Conservation (phyloP, 139 green algal species). For the Eudorina sp. region DNA sequence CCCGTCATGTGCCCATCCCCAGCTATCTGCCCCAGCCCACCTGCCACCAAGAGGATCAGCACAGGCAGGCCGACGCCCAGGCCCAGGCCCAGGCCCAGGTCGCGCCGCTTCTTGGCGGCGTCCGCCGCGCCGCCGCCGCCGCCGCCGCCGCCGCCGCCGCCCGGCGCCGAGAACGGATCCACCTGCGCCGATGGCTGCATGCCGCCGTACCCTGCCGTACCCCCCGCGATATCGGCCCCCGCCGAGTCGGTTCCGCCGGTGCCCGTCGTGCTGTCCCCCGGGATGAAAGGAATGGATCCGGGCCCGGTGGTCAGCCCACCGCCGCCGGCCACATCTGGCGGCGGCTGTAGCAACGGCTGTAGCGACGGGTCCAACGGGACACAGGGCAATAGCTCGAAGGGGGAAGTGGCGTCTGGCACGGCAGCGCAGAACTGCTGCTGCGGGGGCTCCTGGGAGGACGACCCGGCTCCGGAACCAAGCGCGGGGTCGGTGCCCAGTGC, state of each 20-base stretch:
- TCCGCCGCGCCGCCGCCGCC: no score
- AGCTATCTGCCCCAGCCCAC: no score
- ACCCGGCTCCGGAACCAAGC: neutral
- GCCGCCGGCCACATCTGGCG: neutral
- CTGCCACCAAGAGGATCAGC: neutral
- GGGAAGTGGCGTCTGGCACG: neutral
- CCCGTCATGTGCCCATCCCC: no score
- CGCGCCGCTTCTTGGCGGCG: neutral
- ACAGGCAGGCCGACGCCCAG: slow-evolving; percentile 25
- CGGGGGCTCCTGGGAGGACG: neutral
- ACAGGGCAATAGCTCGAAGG: slow-evolving; percentile 11
- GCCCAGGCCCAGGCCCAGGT: slow-evolving; percentile 35
- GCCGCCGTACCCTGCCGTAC: slow-evolving; percentile 5
- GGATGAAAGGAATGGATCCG: neutral
- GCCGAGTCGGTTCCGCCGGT: no score
- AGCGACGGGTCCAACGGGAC: neutral
- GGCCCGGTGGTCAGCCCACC: neutral
- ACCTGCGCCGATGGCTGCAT: neutral
- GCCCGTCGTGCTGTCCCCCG: neutral
- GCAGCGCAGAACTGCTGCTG: slow-evolving; percentile 8
- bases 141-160: neutral
- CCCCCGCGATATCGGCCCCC: neutral
- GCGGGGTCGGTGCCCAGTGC: neutral
- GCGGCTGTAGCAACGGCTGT: neutral
- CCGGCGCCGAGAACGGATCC: neutral